These are phyloP conservation scores for Flaveria sonorensis DNA, from an alignment of 129 eudicot genomes.

Conservation along the genomic window DNA sequence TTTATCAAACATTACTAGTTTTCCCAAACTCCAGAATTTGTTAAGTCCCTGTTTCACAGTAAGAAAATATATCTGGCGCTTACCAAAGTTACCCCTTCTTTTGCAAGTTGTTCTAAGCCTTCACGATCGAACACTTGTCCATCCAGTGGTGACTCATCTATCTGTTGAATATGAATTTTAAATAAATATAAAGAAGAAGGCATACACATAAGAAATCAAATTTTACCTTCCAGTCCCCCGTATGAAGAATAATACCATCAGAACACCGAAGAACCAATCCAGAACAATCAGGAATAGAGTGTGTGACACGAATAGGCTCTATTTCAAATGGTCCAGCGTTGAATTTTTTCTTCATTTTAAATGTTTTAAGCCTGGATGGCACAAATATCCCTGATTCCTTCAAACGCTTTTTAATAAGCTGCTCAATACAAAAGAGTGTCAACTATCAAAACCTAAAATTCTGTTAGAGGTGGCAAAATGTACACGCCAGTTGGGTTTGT, in stretches of 20 bases:
- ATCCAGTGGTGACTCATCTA: slow-evolving; percentile 93
- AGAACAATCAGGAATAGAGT: slow-evolving; percentile 97
- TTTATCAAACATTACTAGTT: background rate
- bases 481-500: background rate
- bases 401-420: slow-evolving; percentile 91
- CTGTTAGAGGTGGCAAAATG: slow-evolving; percentile 1
- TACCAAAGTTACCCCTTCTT: slow-evolving; percentile 96
- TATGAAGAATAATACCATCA: slow-evolving; percentile 91
- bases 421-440: slow-evolving; percentile 39
- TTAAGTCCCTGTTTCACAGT: background rate
- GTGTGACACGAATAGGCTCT: slow-evolving; percentile 96
- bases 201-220: slow-evolving; percentile 7
- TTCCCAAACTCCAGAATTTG: background rate
- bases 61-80: background rate
- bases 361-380: slow-evolving; percentile 90
- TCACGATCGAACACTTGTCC: slow-evolving; percentile 90
- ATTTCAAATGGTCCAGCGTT: slow-evolving; percentile 94
- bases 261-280: slow-evolving; percentile 97
- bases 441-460: slow-evolving; percentile 18
- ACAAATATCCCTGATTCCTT: slow-evolving; percentile 96
- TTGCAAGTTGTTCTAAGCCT: slow-evolving; percentile 88
- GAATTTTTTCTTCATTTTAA: slow-evolving; percentile 70
- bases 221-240: slow-evolving; percentile 99
- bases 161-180: slow-evolving; percentile 42
- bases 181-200: slow-evolving; percentile 11